Conservation (phyloP, 1,284 basidiomycete genomes). For the Paramarasmius palmivorus region DNA sequence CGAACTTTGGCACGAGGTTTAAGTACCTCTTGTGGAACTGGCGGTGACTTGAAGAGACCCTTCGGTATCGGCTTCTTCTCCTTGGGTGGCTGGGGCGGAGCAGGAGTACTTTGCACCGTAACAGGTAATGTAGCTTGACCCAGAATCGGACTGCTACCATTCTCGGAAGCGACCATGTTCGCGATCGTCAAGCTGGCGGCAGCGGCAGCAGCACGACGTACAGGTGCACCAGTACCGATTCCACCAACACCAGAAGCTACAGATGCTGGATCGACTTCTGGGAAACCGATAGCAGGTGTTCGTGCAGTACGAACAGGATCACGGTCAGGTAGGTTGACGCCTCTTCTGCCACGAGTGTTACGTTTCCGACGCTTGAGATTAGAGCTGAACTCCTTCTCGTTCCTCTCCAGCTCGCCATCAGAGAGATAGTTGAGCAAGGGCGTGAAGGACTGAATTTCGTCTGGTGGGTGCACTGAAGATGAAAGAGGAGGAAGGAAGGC, state of each 20-base stretch:
- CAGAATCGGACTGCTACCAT: conserved; percentile 41
- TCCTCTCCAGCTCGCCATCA: conserved; percentile 85
- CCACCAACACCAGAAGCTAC: conserved; percentile 62
- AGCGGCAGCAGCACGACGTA: conserved; percentile 78
- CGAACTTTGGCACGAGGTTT: conserved; percentile 56
- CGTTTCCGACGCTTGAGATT: conserved; percentile 86
- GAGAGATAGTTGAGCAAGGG: conserved; percentile 89
- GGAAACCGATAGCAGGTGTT: conserved; percentile 83
- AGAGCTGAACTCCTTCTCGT: conserved; percentile 93
- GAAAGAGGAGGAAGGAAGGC: conserved; percentile 85
- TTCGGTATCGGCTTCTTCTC: conserved; percentile 62
- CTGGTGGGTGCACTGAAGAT: conserved; percentile 70
- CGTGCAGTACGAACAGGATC: conserved; percentile 92
- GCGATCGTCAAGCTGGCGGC: conserved; percentile 81
- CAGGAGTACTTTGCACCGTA: conserved; percentile 51
- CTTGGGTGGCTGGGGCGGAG: conserved; percentile 35
- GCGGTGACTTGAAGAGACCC: conserved; percentile 71
- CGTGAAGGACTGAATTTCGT: conserved; percentile 79
- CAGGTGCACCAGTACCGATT: conserved; percentile 46
- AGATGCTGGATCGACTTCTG: conserved; percentile 72
- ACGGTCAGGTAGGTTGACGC: conserved; percentile 89
- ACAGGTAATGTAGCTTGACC: conserved; percentile 24
- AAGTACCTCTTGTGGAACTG: conserved; percentile 55
- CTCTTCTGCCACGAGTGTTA: conserved; percentile 86
- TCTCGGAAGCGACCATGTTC: conserved; percentile 83